Conservation (phyloP, 768 basidiomycete genomes). For the Hygrocybe coccinea region DNA sequence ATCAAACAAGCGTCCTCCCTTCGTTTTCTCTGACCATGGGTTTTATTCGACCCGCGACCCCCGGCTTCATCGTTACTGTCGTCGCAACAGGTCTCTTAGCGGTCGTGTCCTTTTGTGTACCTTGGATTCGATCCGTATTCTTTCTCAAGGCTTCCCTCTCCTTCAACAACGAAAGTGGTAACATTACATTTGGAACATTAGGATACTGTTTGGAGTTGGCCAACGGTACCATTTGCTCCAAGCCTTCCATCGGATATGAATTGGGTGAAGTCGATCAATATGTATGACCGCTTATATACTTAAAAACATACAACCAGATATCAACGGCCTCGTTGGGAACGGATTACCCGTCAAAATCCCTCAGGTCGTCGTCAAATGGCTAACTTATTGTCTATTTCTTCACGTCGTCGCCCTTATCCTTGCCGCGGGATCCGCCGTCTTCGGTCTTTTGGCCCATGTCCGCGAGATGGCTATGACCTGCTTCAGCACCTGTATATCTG, state of each 20-base stretch:
- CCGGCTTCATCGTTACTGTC: constrained; percentile 81
- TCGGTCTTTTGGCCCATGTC: constrained; percentile 85
- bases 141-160: constrained; percentile 76
- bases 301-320: constrained; percentile 45
- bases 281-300: constrained; percentile 6
- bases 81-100: constrained; percentile 75
- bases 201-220: constrained; percentile 75
- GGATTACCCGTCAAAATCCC: constrained; percentile 66
- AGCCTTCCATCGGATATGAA: constrained; percentile 78
- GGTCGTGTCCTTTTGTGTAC: constrained; percentile 86
- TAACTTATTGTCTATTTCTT: constrained; percentile 89
- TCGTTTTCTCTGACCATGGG: constrained; percentile 40
- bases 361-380: constrained; percentile 82
- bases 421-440: constrained; percentile 65
- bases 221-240: constrained; percentile 65
- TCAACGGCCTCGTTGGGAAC: constrained; percentile 76
- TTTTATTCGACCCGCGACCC: constrained; percentile 77
- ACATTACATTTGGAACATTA: constrained; percentile 80
- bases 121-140: constrained; percentile 81
- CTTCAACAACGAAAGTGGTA: constrained; percentile 44
- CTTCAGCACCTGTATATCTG: constrained; percentile 74
- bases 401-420: constrained; percentile 83
- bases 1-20: neutral
- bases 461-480: constrained; percentile 83
- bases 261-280: constrained; percentile 55